Evolutionary conservation across 306 rosid genomes (phyloP).

Genomic region (Potentilla sterilis): DNA sequence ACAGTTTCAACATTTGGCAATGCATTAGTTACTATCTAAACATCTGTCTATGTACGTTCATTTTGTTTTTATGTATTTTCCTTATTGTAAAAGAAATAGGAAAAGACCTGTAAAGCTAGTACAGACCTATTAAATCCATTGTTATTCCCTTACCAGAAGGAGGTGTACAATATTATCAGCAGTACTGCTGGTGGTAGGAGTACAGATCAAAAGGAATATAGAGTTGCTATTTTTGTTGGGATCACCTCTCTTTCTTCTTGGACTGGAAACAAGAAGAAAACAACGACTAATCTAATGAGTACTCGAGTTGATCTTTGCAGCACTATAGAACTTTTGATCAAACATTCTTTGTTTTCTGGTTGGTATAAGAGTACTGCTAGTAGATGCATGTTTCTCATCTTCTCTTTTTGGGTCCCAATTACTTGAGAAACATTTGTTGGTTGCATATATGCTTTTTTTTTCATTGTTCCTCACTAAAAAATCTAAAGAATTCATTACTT

Average conservation of each 20-base stretch:
- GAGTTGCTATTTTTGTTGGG: not conserved
- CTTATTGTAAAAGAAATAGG: not conserved
- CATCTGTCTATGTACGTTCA: not conserved
- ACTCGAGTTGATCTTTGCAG: not conserved
- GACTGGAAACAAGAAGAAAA: not conserved
- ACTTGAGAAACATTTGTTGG: not conserved
- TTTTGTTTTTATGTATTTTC: not conserved
- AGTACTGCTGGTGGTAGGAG: not conserved
- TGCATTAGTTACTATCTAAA: not conserved
- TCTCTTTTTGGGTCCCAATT: not conserved
- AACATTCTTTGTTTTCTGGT: not conserved
- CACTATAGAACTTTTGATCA: not conserved
- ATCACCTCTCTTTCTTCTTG: not conserved
- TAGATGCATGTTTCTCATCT: not conserved
- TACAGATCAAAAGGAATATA: not conserved
- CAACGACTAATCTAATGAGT: not conserved
- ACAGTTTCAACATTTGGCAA: not conserved
- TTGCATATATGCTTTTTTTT: not conserved
- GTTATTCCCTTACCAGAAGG: not conserved
- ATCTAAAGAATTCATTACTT: too few species aligned
- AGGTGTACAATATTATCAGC: not conserved
- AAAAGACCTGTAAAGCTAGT: not conserved
- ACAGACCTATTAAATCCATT: not conserved
- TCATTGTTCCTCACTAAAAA: too few species aligned
- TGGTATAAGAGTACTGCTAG: not conserved